Conservation (phyloP, 2,329 filamentous ascomycete species). For the Domatiomyces globalis region DNA sequence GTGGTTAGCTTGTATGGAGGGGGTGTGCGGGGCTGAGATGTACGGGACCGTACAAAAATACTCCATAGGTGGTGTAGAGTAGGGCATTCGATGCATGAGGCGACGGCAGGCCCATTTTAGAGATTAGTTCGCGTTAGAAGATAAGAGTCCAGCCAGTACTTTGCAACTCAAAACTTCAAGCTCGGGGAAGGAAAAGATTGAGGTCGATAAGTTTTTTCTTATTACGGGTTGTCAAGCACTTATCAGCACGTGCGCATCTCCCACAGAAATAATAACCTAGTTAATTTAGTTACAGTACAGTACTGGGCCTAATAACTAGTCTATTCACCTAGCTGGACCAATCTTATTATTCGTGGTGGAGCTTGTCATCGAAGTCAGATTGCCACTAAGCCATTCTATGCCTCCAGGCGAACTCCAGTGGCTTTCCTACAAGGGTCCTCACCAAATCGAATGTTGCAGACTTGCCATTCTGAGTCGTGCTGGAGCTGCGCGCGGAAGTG, state of each 20-base stretch:
- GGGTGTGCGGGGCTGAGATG: background rate
- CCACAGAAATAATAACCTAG: no score
- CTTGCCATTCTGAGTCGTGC: slow-evolving; percentile 32
- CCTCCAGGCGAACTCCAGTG: slow-evolving; percentile 4
- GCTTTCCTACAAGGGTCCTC: slow-evolving; percentile 26
- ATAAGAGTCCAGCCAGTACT: background rate
- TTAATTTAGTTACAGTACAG: no score
- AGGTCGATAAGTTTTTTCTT: no score
- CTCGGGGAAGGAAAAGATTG: no score
- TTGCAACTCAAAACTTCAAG: no score
- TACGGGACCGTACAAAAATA: slow-evolving; percentile 50
- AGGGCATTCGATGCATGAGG: slow-evolving; percentile 66
- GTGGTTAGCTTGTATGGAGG: slow-evolving; percentile 13
- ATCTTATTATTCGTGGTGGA: no score
- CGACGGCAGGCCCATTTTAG: slow-evolving; percentile 58
- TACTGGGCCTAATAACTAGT: no score
- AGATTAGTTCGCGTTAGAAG: slow-evolving; percentile 22
- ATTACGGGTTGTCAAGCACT: no score
- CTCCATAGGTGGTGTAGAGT: slow-evolving; percentile 65
- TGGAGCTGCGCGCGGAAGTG: slow-evolving; percentile 30
- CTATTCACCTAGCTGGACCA: no score
- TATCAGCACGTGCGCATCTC: no score
- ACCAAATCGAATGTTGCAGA: slow-evolving; percentile 30
- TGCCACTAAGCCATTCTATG: background rate
- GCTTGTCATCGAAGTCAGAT: no score